Conservation (phyloP, 129 eudicot species). For the Pittosporum tobira region DNA sequence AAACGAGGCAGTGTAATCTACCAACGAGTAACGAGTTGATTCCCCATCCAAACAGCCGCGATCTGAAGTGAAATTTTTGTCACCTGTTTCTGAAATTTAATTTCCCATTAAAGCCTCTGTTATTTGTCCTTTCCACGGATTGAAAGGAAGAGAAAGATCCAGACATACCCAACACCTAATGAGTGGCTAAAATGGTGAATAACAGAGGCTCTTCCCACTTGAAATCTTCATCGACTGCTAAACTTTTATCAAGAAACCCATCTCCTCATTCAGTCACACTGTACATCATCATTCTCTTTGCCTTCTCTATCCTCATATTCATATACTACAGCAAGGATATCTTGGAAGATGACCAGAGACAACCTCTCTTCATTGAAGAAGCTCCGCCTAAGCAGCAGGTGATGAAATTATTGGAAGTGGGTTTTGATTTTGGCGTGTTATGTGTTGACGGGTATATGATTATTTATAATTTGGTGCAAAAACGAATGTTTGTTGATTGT, state of each 20-base stretch:
- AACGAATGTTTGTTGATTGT: too few species aligned
- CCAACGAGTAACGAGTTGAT: too few species aligned
- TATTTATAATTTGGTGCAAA: too few species aligned
- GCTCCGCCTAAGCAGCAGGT: constrained; percentile 14
- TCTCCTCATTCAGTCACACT: constrained; percentile 22
- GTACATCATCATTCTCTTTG: constrained; percentile 23
- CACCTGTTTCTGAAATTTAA: too few species aligned
- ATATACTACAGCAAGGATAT: constrained; percentile 31
- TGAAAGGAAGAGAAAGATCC: too few species aligned
- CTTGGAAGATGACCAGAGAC: constrained; percentile 27
- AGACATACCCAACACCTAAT: background rate
- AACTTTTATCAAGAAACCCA: constrained; percentile 15
- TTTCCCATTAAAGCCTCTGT: too few species aligned
- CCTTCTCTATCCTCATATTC: constrained; percentile 30
- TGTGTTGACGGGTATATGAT: too few species aligned
- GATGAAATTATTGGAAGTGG: background rate
- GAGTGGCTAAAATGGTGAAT: constrained; percentile 13
- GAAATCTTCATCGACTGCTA: constrained; percentile 5
- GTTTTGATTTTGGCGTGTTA: too few species aligned
- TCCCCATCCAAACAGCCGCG: too few species aligned
- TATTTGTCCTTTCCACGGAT: too few species aligned
- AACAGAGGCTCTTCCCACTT: constrained; percentile 11
- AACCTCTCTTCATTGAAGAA: background rate
- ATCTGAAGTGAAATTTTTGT: too few species aligned
- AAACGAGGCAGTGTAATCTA: too few species aligned